phyloP scores from a whole-genome alignment of 495 filamentous ascomycete genomes.

The Cercophora sp. region DNA sequence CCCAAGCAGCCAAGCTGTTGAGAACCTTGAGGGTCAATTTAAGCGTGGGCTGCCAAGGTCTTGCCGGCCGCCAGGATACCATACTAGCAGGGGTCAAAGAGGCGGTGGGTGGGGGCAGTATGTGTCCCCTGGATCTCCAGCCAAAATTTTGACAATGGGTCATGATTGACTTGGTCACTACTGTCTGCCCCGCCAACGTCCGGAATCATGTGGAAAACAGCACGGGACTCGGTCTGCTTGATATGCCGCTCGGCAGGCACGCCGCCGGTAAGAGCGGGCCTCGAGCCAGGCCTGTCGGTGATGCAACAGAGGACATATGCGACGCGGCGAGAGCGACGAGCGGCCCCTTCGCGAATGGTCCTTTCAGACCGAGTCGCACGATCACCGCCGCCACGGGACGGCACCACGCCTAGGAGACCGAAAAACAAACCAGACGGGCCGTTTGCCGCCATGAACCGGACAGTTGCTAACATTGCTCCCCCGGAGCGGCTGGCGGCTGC shows the following conservation, averaged over 20 bases:
- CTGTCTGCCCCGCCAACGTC: neutral
- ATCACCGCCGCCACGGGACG: constrained; percentile 41
- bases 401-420: constrained; percentile 30
- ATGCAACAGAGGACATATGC: constrained; percentile 30
- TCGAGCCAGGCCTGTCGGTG: constrained; percentile 29
- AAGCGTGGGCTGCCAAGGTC: too few relatives aligned
- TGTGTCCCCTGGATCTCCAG: too few relatives aligned
- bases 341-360: constrained; percentile 65
- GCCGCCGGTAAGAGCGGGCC: constrained; percentile 4
- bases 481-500: constrained; percentile 2
- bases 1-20: too few relatives aligned
- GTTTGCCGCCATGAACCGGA: constrained; percentile 77
- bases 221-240: constrained; percentile 31
- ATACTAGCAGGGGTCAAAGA: too few relatives aligned
- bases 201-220: constrained; percentile 30
- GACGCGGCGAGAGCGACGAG: constrained; percentile 30
- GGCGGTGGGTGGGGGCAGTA: too few relatives aligned
- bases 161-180: too few relatives aligned
- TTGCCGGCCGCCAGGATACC: too few relatives aligned
- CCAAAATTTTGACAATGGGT: too few relatives aligned
- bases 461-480: constrained; percentile 52
- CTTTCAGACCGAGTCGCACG: constrained; percentile 69
- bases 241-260: constrained; percentile 27
- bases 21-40: too few relatives aligned
- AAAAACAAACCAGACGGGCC: constrained; percentile 52